A percentile compares a stretch with the other conserved stretches of the same genome.
These are phyloP conservation scores for Candida maesae DNA, from an alignment of 805 yeast genomes.

Conservation along the genomic window DNA sequence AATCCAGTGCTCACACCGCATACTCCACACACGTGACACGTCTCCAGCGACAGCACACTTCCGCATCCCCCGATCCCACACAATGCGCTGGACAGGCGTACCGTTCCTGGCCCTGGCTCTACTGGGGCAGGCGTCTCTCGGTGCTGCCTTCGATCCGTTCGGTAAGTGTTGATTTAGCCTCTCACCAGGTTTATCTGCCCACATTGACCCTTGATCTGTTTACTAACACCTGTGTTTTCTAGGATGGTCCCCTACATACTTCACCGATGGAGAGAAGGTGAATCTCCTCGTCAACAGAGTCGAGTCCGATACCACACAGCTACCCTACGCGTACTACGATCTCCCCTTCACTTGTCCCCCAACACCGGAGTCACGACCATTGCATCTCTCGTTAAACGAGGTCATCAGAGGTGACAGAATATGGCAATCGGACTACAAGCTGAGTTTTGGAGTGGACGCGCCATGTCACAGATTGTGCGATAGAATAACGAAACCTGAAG, in stretches of 20 bases:
- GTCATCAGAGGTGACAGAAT: conserved; percentile 78
- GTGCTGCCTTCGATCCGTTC: conserved; percentile 22
- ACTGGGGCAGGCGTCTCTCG: conserved; percentile 6
- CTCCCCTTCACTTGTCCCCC: conserved; percentile 81
- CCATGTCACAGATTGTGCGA: conserved; percentile 69
- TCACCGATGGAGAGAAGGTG: conserved; percentile 53
- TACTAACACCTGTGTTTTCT: conserved; percentile 5
- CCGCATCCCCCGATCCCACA: not conserved
- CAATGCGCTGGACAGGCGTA: conserved; percentile 13
- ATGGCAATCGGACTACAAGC: conserved; percentile 68
- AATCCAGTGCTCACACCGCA: too few relatives aligned
- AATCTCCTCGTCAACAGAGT: conserved; percentile 72
- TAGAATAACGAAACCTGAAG: conserved; percentile 48
- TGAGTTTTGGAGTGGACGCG: conserved; percentile 59
- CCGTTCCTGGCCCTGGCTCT: conserved; percentile 3
- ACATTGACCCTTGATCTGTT: too few relatives aligned
- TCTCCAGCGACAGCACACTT: not conserved
- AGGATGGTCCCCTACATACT: conserved; percentile 38
- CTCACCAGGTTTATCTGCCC: not conserved
- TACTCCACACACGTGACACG: too few relatives aligned
- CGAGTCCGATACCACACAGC: conserved; percentile 71
- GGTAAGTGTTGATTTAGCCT: conserved; percentile 15
- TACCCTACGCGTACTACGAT: conserved; percentile 74
- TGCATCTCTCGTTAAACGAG: conserved; percentile 70
- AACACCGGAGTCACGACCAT: conserved; percentile 46